phyloP scores from a whole-genome alignment of 2,329 filamentous ascomycete genomes.

The Neophaeococcomyces aloes region DNA sequence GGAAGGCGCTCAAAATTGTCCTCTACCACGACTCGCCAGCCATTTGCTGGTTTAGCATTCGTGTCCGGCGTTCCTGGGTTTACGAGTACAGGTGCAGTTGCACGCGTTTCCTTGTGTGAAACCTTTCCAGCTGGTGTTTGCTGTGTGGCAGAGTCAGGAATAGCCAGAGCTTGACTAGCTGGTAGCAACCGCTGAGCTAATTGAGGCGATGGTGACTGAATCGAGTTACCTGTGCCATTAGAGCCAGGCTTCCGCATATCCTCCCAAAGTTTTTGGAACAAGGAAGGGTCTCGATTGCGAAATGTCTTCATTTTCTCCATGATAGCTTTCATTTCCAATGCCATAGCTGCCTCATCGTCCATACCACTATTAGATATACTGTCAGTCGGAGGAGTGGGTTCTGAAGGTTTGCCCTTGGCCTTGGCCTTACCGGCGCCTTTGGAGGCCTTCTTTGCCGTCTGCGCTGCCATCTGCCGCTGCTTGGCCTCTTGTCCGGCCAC shows the following conservation, averaged over 20 bases:
- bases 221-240: neutral
- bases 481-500: conserved; percentile 10
- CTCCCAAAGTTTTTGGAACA: conserved; percentile 48
- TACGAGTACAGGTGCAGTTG: neutral
- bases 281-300: conserved; percentile 43
- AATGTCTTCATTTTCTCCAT: conserved; percentile 50
- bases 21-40: conserved; percentile 16
- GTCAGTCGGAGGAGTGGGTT: neutral
- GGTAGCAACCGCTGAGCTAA: conserved; percentile 9
- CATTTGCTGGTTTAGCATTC: conserved; percentile 8
- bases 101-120: neutral
- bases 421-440: conserved; percentile 10
- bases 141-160: neutral
- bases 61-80: neutral
- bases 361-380: neutral
- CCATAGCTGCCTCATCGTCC: conserved; percentile 29
- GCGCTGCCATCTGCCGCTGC: conserved; percentile 15
- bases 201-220: conserved; percentile 13
- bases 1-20: conserved; percentile 18
- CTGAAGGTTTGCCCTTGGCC: conserved; percentile 1
- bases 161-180: neutral
- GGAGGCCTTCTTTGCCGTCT: conserved; percentile 9
- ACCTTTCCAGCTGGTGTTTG: neutral
- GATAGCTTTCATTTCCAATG: conserved; percentile 43
- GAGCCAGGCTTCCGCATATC: conserved; percentile 36